phyloP scores from a whole-genome alignment of 768 basidiomycete genomes.

The Rhodotorula graminis region DNA sequence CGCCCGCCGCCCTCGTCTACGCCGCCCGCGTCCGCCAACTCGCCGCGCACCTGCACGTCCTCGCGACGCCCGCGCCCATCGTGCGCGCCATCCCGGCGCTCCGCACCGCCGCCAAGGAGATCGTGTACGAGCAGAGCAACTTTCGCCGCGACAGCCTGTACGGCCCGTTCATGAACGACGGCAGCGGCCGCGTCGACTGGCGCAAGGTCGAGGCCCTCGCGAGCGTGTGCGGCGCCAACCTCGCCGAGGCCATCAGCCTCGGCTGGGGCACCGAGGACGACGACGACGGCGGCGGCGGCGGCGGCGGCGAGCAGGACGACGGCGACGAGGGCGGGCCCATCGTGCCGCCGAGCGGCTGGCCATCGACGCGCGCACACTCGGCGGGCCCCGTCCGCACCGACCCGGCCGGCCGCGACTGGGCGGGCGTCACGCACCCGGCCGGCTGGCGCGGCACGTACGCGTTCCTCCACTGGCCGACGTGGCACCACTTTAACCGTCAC shows the following conservation, averaged over 20 bases:
- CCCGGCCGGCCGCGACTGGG: constrained; percentile 15
- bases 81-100: background rate
- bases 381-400: background rate
- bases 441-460: constrained; percentile 21
- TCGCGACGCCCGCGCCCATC: constrained; percentile 11
- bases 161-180: constrained; percentile 19
- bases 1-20: background rate
- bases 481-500: background rate
- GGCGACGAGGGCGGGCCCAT: background rate
- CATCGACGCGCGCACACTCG: background rate
- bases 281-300: background rate
- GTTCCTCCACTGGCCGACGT: constrained; percentile 24
- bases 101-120: constrained; percentile 18
- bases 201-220: constrained; percentile 21
- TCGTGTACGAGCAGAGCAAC: constrained; percentile 21
- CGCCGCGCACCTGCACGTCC: constrained; percentile 18
- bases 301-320: background rate
- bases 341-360: constrained; percentile 10
- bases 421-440: constrained; percentile 16
- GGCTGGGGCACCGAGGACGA: background rate
- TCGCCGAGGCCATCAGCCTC: background rate
- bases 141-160: background rate
- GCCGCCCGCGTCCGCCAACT: constrained; percentile 5
- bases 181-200: constrained; percentile 16
- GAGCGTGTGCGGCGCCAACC: constrained; percentile 4